A percentile compares a stretch with the other conserved stretches of the same genome.
Evolutionary conservation across 2,329 filamentous ascomycete species (phyloP).

Genomic region (Rugonectria rugulosa): DNA sequence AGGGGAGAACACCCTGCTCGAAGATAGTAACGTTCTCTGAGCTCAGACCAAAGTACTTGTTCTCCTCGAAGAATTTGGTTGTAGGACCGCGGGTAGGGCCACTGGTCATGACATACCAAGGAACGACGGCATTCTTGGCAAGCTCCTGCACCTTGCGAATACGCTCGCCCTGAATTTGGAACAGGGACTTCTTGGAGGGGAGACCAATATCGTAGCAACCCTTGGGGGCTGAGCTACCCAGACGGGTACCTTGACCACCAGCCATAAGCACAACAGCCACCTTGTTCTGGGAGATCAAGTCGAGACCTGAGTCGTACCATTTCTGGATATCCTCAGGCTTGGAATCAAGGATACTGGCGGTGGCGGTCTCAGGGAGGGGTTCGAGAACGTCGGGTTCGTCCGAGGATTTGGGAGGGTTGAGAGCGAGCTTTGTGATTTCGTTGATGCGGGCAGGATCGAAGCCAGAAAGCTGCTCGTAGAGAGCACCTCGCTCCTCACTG

Average conservation of each 20-base stretch:
- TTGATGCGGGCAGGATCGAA: conserved; percentile 91
- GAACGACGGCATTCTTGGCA: conserved; percentile 76
- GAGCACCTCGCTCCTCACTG: conserved; percentile 73
- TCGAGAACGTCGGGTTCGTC: conserved; percentile 70
- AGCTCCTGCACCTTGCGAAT: conserved; percentile 87
- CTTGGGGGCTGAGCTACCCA: conserved; percentile 95
- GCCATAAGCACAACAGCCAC: conserved; percentile 94
- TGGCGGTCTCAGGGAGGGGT: conserved; percentile 85
- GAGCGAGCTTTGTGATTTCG: conserved; percentile 80
- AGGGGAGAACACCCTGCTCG: conserved; percentile 95
- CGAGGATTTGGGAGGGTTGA: conserved; percentile 76
- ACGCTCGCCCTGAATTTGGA: conserved; percentile 96
- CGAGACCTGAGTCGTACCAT: conserved; percentile 87
- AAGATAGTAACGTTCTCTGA: conserved; percentile 91
- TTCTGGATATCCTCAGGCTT: conserved; percentile 76
- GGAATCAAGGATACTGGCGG: conserved; percentile 91
- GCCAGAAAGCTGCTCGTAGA: conserved; percentile 81
- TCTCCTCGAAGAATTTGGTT: conserved; percentile 89
- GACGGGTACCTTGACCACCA: conserved; percentile 91
- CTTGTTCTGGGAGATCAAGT: conserved; percentile 78
- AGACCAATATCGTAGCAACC: conserved; percentile 97
- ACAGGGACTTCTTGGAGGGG: conserved; percentile 90
- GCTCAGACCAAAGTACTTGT: conserved; percentile 89
- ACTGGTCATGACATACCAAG: conserved; percentile 99
- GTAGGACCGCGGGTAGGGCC: conserved; percentile 91